Evolutionary conservation across 305 asterid species (phyloP).

Genomic region (Fraxinus dipetala): DNA sequence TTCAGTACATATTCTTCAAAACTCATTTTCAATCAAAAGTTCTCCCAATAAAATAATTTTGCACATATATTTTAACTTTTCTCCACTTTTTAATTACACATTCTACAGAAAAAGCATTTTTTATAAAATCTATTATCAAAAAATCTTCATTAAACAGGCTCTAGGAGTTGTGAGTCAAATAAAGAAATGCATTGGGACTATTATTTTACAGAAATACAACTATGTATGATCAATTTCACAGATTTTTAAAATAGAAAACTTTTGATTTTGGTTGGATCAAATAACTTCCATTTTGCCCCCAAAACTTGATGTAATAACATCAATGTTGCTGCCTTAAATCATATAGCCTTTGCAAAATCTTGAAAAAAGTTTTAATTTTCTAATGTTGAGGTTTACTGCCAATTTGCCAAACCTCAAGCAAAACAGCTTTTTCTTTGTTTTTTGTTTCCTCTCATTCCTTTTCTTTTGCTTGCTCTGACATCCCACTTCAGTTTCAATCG

Average conservation of each 20-base stretch:
- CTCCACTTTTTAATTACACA: not conserved
- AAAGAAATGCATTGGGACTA: not conserved
- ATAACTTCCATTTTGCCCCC: not conserved
- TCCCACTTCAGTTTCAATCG: no score
- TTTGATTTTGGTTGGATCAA: not conserved
- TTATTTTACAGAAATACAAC: not conserved
- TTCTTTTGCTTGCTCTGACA: no score
- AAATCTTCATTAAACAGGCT: not conserved
- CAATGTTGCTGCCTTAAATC: not conserved
- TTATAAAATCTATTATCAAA: not conserved
- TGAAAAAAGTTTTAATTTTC: not conserved
- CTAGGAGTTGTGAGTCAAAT: not conserved
- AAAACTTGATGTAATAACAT: not conserved
- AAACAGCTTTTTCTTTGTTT: not conserved
- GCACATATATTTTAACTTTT: not conserved
- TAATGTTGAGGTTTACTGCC: not conserved
- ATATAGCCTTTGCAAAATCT: not conserved
- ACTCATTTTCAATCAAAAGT: not conserved
- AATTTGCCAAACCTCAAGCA: not conserved
- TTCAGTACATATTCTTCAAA: not conserved
- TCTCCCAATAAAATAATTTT: not conserved
- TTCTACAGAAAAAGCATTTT: not conserved
- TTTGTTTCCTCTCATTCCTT: not conserved
- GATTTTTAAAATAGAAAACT: not conserved
- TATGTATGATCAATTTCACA: not conserved